Evolutionary conservation across 1,284 basidiomycete species (phyloP), one percentile per base, ranked within the genome.

Genomic region (Boletus sp.): DNA sequence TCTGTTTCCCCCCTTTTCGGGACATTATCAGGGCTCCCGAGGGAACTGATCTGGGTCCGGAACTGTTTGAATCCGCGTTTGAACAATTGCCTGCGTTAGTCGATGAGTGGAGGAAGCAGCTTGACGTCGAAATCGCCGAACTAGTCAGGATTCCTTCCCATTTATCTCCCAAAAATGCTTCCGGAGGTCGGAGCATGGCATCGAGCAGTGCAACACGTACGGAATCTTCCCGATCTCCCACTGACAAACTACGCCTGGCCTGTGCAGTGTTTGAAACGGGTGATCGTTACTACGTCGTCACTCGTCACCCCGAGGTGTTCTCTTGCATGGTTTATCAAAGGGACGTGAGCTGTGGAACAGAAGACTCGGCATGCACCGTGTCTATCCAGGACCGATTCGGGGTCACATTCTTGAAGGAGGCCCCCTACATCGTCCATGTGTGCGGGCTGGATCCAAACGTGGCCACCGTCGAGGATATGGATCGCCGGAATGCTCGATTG

Each of bases 391-490:
- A 19, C 6, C 27, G 26, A 38, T 26, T 25, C 8, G 0, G 7
- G 0, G 5, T 56, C 13, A 17, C 10, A 34, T 33, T 42, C 12
- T 22, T 50, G 25, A 17, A 25, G 3, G 44, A 35, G 2, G 57
- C 50, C 16, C 37, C 48, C 7, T 33, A 51, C 17, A 40, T 58
- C 6, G 32, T 58, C 8, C 17, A 40, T 17, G 43, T 48, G 0
- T 59, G 57, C 14, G 55, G 55, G 8, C 17, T 60, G 13, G 57
- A 64, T 44, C 59, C 59, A 16, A 35, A 30, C 7, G 50, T 52
- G 2, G 54, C 57, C 17, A 62, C 57, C 7, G 34, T 26, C 3
- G 46, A 49, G 4, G 59, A 64, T n/a, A 49, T 59, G 59, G 51
- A 61, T 8, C 35, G 19, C 13, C 40, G 35, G 1, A 40, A 56